phyloP scores from a whole-genome alignment of 169 alveolate genomes.

The Perkinsus marinus region DNA sequence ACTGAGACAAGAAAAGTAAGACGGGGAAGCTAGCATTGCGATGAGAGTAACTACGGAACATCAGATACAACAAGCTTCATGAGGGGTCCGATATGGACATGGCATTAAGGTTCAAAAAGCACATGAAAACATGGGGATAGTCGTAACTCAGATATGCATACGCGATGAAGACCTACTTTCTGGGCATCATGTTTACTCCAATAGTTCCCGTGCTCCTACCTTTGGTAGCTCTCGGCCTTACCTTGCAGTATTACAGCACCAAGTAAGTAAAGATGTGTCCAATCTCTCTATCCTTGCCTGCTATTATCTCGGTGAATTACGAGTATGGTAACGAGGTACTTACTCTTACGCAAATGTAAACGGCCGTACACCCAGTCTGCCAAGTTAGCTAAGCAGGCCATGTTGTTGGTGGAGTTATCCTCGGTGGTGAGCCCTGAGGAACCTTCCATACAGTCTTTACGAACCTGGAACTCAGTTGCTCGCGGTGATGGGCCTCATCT shows the following conservation, averaged over 20 bases:
- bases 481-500: not conserved
- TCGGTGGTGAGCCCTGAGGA: not conserved
- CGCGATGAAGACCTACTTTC: not conserved
- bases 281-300: too few species aligned
- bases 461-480: not conserved
- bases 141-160: not conserved
- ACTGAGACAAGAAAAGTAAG: not conserved
- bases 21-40: not conserved
- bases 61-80: not conserved
- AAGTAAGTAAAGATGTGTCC: not conserved
- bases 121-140: not conserved
- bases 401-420: not conserved
- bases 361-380: not conserved
- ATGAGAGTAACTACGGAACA: too few species aligned
- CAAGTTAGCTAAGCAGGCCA: not conserved
- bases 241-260: not conserved
- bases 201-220: not conserved
- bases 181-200: not conserved
- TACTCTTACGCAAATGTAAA: not conserved
- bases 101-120: not conserved
- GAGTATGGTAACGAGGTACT: too few species aligned
- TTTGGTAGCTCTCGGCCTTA: not conserved
- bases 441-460: not conserved
- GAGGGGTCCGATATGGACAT: not conserved
- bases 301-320: too few species aligned